phyloP scores from a whole-genome alignment of 495 filamentous ascomycete species.

The Lindgomyces ingoldianus region DNA sequence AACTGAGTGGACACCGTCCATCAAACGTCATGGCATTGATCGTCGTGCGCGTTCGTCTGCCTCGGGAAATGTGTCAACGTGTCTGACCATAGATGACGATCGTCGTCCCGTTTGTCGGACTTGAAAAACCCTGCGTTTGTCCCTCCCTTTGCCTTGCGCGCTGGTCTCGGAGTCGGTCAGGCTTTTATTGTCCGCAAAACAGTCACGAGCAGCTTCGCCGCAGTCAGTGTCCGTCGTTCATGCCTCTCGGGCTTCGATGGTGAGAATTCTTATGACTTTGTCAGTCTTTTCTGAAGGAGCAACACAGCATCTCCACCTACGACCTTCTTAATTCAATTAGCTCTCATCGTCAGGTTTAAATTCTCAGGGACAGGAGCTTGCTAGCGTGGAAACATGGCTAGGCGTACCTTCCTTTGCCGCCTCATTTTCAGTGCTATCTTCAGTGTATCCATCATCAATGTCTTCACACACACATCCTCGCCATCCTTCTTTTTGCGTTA shows the following conservation, averaged over 20 bases:
- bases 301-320: background rate
- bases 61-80: background rate
- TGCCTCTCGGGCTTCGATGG: too few relatives aligned
- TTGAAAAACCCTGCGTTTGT: conserved; percentile 6
- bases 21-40: conserved; percentile 9
- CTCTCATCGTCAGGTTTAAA: background rate
- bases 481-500: conserved; percentile 31
- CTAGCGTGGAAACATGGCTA: conserved; percentile 16
- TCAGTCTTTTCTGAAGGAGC: background rate
- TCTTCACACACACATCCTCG: conserved; percentile 18
- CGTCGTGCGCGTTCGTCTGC: conserved; percentile 1
- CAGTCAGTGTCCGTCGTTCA: background rate
- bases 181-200: background rate
- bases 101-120: conserved; percentile 8
- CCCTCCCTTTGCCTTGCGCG: background rate
- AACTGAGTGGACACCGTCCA: background rate
- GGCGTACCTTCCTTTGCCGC: conserved; percentile 22
- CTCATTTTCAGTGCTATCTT: conserved; percentile 30
- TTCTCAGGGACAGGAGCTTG: background rate
- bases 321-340: background rate
- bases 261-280: background rate
- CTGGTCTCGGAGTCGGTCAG: conserved; percentile 4
- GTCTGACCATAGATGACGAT: conserved; percentile 30
- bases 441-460: conserved; percentile 26
- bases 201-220: background rate